Evolutionary conservation across 345 rosid genomes (phyloP), one percentile per base, ranked within the genome.

Genomic region (Brassica juncea): DNA sequence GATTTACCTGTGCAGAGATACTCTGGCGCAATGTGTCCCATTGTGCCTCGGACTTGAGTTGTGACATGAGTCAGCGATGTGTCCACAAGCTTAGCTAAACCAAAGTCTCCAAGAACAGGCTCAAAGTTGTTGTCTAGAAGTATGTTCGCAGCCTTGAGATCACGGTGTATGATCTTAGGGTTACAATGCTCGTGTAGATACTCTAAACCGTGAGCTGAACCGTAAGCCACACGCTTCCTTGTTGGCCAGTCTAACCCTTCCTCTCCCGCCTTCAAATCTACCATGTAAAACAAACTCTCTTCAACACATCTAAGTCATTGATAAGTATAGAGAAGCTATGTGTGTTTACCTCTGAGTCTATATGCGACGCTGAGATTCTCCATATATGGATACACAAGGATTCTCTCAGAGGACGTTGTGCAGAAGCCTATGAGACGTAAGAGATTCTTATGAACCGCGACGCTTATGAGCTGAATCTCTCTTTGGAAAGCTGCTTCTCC

Each of bases 11-110:
- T 92, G 64, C 96, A 88, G 73, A 94, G 80, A 74, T 94, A 92
- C 71, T 94, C 98, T 8, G 98, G 98, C 2, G 98, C 98, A 8
- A 94, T 92, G 80, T 94, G 97, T 14, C 98, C 96, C 92, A 89
- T 89, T 70, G 98, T 94, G 16, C 98, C 98, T 5, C 98, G 88
- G 49, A 92, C 80, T 82, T 90, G 97, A 59, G 98, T 92, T 57
- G 98, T 94, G 54, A 94, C 88, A 76, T 92, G 94, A 73, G 98
- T 94, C 73, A 77, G 12, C 4, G 86, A 87, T 8, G 88, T 61
- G 55, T 94, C 98, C 6, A 89, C 91, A 28, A 82, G 83, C 86
- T 84, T 92, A 16, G 93, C 92, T 57, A 94, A 71, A 69, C 98
- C 97, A 8, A 92, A 92, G 77, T 92, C 98, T 71, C 97, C 89